A percentile compares a stretch with the other conserved stretches of the same genome.
These are phyloP conservation scores for Nemania sp. DNA, from an alignment of 2,329 filamentous ascomycete genomes.

Conservation along the genomic window DNA sequence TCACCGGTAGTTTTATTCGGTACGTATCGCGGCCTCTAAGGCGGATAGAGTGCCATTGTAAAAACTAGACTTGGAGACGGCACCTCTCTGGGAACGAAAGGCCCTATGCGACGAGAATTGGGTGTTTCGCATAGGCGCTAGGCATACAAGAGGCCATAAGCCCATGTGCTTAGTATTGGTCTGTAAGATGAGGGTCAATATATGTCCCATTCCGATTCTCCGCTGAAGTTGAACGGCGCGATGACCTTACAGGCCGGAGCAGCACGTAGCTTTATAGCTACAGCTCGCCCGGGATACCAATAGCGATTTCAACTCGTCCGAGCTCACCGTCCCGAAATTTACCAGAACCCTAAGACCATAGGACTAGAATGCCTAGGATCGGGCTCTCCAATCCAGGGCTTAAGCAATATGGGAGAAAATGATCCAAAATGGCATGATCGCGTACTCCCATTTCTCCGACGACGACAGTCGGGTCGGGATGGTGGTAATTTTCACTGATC, in stretches of 20 bases:
- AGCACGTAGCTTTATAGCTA: background rate
- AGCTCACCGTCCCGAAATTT: background rate
- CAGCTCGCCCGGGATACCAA: background rate
- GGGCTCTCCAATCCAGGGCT: background rate
- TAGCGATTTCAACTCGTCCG: background rate
- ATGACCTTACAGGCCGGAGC: background rate
- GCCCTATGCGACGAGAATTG: background rate
- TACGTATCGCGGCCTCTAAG: background rate
- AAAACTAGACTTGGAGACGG: background rate
- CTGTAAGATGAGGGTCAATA: background rate
- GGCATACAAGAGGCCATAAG: background rate
- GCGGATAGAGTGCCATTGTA: background rate
- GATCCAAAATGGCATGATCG: background rate
- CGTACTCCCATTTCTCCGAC: background rate
- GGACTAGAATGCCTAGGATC: background rate
- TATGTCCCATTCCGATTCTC: background rate
- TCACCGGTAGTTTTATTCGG: background rate
- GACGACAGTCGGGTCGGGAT: background rate
- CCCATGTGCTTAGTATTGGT: background rate
- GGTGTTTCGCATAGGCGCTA: background rate
- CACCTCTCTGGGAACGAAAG: constrained; percentile 2
- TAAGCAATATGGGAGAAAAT: background rate
- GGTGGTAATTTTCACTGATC: background rate
- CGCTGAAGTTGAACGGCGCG: background rate
- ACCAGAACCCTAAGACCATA: background rate